phyloP scores from a whole-genome alignment of 805 yeast genomes.

The Clavispora phyllophila region DNA sequence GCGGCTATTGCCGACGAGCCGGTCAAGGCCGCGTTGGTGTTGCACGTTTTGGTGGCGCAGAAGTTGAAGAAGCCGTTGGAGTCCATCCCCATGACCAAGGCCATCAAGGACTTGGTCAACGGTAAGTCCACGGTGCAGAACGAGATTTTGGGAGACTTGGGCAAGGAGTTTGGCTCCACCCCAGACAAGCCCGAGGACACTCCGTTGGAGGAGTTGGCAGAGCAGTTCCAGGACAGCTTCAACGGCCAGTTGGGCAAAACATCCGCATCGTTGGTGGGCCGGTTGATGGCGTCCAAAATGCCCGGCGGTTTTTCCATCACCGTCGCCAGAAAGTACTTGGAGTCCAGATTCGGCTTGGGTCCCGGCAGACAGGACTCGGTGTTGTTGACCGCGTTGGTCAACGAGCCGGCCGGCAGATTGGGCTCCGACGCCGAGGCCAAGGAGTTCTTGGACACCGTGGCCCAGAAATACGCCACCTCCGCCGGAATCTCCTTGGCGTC shows the following conservation, averaged over 20 bases:
- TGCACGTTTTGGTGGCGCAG: constrained; percentile 91
- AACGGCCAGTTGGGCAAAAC: constrained; percentile 90
- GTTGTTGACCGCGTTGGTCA: constrained; percentile 73
- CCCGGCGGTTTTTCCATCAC: constrained; percentile 98
- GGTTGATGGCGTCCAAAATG: constrained; percentile 95
- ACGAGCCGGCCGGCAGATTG: constrained; percentile 88
- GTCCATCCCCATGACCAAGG: constrained; percentile 80
- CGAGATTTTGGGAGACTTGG: constrained; percentile 97
- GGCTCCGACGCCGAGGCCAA: constrained; percentile 87
- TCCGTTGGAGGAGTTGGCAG: constrained; percentile 93
- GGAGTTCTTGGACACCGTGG: constrained; percentile 73
- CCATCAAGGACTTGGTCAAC: constrained; percentile 94
- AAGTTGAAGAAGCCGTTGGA: constrained; percentile 89
- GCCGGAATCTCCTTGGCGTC: constrained; percentile 75
- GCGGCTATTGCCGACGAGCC: constrained; percentile 87
- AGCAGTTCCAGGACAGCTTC: constrained; percentile 87
- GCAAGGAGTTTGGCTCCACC: constrained; percentile 95
- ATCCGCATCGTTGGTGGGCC: constrained; percentile 79
- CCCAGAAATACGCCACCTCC: constrained; percentile 78
- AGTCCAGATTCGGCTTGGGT: constrained; percentile 88
- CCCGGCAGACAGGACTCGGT: constrained; percentile 93
- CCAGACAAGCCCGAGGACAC: constrained; percentile 99
- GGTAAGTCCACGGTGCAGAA: constrained; percentile 99
- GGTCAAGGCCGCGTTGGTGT: constrained; percentile 71
- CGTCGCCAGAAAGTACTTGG: constrained; percentile 86